Percentiles rank a stretch among this genome's conserved stretches.
These are phyloP conservation scores for Tricholomella constricta DNA, from an alignment of 768 basidiomycete genomes.

Conservation along the genomic window DNA sequence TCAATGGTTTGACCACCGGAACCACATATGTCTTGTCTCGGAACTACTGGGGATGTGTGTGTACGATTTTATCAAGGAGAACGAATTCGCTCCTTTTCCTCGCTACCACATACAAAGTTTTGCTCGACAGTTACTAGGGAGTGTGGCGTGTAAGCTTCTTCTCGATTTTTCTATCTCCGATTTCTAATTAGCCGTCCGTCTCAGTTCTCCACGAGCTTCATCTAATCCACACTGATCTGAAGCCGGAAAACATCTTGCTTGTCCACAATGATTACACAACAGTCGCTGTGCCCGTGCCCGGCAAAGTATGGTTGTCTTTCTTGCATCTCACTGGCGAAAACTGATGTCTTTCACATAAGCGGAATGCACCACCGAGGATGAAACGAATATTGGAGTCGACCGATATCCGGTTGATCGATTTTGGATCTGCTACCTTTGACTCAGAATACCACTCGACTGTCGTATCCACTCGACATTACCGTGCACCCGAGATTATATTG, in stretches of 20 bases:
- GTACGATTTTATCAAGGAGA: conserved; percentile 98
- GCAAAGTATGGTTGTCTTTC: conserved; percentile 52
- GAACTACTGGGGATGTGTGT: conserved; percentile 97
- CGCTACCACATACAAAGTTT: conserved; percentile 96
- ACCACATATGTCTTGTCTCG: conserved; percentile 97
- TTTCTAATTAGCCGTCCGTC: conserved; percentile 8
- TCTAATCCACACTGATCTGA: conserved; percentile 96
- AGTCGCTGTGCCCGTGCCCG: conserved; percentile 58
- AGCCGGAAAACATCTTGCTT: conserved; percentile 97
- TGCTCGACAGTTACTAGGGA: conserved; percentile 86
- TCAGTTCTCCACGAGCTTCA: conserved; percentile 88
- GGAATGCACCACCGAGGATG: conserved; percentile 62
- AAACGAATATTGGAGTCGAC: conserved; percentile 85
- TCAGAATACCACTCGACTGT: conserved; percentile 98
- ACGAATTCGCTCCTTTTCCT: conserved; percentile 95
- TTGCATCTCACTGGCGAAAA: conserved; percentile 14
- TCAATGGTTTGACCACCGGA: conserved; percentile 94
- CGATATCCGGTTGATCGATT: conserved; percentile 95
- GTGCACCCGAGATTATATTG: conserved; percentile 98
- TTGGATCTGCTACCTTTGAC: conserved; percentile 97
- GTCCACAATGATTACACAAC: conserved; percentile 80
- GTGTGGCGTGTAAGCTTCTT: conserved; percentile 82
- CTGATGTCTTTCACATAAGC: conserved; percentile 38
- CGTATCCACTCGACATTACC: conserved; percentile 96
- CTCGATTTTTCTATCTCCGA: conserved; percentile 1